These are phyloP conservation scores for Kockiozyma suomiensis DNA, from an alignment of 805 yeast species.

Conservation along the genomic window DNA sequence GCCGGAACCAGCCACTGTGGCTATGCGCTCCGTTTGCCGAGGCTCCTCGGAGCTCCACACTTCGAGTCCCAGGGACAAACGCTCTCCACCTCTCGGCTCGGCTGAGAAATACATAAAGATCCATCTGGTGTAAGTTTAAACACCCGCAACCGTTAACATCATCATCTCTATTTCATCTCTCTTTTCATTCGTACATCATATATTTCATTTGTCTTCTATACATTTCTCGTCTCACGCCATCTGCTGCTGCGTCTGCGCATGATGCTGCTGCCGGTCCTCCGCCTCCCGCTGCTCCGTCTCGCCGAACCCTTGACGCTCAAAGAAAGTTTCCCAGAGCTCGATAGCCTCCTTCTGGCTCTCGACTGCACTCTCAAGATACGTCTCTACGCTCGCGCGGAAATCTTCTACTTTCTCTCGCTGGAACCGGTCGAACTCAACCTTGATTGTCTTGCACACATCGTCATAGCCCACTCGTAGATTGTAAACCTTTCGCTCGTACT, in stretches of 20 bases:
- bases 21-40: not conserved
- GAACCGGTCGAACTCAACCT: slow-evolving; percentile 64
- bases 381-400: slow-evolving; percentile 85
- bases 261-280: slow-evolving; percentile 7
- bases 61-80: not conserved
- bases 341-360: slow-evolving; percentile 87
- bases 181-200: not conserved
- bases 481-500: slow-evolving; percentile 56
- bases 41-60: not conserved
- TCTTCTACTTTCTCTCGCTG: slow-evolving; percentile 78
- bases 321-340: slow-evolving; percentile 60
- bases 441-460: slow-evolving; percentile 66
- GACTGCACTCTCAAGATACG: slow-evolving; percentile 83
- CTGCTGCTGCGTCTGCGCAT: slow-evolving; percentile 9
- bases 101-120: not conserved
- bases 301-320: slow-evolving; percentile 49
- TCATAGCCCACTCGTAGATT: slow-evolving; percentile 62
- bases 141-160: no score
- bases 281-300: slow-evolving; percentile 26
- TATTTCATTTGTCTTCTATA: not conserved
- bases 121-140: not conserved
- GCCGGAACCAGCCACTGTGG: slow-evolving; percentile 1
- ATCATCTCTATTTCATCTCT: not conserved
- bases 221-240: not conserved
- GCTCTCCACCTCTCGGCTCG: slow-evolving; percentile 1